phyloP scores from a whole-genome alignment of 768 basidiomycete genomes.

The Mycena olivaceomarginata region DNA sequence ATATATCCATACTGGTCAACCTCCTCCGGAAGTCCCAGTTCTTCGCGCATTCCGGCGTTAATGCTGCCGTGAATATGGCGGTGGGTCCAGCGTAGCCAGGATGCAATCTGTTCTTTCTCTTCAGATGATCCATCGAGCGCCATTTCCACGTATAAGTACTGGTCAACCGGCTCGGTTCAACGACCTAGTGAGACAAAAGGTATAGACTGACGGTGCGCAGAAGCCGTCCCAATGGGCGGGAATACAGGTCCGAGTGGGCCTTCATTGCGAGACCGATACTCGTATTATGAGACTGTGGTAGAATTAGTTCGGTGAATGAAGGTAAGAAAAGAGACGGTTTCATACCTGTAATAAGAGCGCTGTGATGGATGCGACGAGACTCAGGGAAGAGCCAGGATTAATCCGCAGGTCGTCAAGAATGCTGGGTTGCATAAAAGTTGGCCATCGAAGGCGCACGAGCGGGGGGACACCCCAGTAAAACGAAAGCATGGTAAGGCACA shows the following conservation, averaged over 20 bases:
- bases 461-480: constrained; percentile 26
- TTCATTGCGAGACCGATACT: constrained; percentile 38
- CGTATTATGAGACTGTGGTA: not conserved
- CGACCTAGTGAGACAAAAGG: not conserved
- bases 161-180: not conserved
- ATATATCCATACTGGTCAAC: constrained; percentile 38
- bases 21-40: constrained; percentile 34
- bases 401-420: constrained; percentile 35
- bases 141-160: constrained; percentile 40
- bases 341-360: constrained; percentile 35
- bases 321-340: not conserved
- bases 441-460: constrained; percentile 35
- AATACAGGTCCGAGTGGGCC: constrained; percentile 35
- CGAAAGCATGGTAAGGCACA: constrained; percentile 1
- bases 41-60: not conserved
- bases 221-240: constrained; percentile 31
- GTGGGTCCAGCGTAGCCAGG: constrained; percentile 42
- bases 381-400: constrained; percentile 33
- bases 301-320: not conserved
- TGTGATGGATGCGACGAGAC: constrained; percentile 29
- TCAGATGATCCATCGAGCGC: constrained; percentile 41
- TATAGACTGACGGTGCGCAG: constrained; percentile 27
- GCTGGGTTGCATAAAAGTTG: constrained; percentile 29
- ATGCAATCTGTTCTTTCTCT: constrained; percentile 41
- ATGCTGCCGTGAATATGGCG: constrained; percentile 36